Evolutionary conservation across 345 rosid species (phyloP).

Genomic region (Brassica juncea): DNA sequence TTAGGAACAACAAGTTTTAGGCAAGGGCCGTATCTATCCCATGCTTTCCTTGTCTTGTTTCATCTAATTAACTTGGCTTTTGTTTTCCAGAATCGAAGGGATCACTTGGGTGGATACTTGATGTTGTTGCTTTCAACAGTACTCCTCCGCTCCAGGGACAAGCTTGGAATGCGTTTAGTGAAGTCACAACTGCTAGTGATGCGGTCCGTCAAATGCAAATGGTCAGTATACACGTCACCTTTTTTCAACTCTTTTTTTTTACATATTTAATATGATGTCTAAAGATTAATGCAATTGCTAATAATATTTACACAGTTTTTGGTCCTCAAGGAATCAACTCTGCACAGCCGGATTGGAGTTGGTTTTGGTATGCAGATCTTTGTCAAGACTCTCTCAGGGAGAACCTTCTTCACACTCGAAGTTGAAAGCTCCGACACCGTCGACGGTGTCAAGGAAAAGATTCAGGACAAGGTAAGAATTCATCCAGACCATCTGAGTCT

Average conservation of each 20-base stretch:
- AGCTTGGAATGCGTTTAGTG: conserved; percentile 90
- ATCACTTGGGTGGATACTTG: conserved; percentile 88
- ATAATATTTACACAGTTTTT: background rate
- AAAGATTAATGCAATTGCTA: background rate
- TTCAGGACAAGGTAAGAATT: background rate
- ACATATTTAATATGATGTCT: background rate
- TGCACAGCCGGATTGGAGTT: background rate
- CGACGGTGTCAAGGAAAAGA: background rate
- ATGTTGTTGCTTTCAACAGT: conserved; percentile 86
- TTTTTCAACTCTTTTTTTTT: background rate
- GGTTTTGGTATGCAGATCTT: background rate
- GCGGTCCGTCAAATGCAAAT: conserved; percentile 94
- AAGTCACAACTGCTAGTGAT: conserved; percentile 79
- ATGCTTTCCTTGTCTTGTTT: background rate
- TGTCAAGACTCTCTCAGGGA: background rate
- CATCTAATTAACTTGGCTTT: conserved; percentile 22
- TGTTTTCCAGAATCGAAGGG: conserved; percentile 75
- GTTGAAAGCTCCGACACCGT: background rate
- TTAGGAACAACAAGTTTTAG: background rate
- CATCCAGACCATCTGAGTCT: background rate
- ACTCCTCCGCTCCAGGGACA: conserved; percentile 91
- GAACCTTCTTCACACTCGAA: background rate
- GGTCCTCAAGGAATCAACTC: background rate
- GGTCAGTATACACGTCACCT: conserved; percentile 50
- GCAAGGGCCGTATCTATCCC: conserved; percentile 5